Conservation (phyloP, 768 basidiomycete species). For the Austroboletus eburneus region DNA sequence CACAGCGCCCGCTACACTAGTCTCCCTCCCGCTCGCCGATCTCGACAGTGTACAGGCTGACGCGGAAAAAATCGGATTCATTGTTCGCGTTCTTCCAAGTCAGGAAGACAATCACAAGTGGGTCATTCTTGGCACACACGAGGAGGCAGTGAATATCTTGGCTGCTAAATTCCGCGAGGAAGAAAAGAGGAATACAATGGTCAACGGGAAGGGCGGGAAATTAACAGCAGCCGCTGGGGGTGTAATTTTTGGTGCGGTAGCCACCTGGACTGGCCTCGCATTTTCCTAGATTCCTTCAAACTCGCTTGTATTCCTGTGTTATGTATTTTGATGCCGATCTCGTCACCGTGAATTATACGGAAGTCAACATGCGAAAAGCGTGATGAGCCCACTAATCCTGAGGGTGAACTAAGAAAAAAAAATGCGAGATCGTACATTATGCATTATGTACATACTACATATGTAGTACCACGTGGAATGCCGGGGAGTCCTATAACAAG, state of each 20-base stretch:
- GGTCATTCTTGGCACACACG: slow-evolving; percentile 51
- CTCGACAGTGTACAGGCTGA: slow-evolving; percentile 37
- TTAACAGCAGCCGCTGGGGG: slow-evolving; percentile 49
- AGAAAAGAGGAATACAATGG: slow-evolving; percentile 20
- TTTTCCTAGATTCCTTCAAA: slow-evolving; percentile 34
- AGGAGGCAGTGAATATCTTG: slow-evolving; percentile 39
- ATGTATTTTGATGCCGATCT: not conserved
- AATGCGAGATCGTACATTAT: not conserved
- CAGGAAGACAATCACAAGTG: slow-evolving; percentile 35
- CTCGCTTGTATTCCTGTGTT: too few species aligned
- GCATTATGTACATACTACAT: slow-evolving; percentile 1
- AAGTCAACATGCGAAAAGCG: slow-evolving; percentile 1
- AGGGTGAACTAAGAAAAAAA: not conserved
- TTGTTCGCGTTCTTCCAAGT: slow-evolving; percentile 36
- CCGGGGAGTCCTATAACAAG: too few species aligned
- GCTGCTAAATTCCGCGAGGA: slow-evolving; percentile 28
- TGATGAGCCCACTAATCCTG: not conserved
- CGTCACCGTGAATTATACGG: slow-evolving; percentile 3
- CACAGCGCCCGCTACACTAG: slow-evolving; percentile 43
- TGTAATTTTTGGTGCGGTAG: slow-evolving; percentile 58
- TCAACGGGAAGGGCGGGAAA: slow-evolving; percentile 24
- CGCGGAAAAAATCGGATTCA: slow-evolving; percentile 43
- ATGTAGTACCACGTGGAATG: not conserved
- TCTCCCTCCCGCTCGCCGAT: slow-evolving; percentile 44
- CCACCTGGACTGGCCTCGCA: slow-evolving; percentile 57